Conservation (phyloP, 2,329 filamentous ascomycete species). For the Alternaria longipes region DNA sequence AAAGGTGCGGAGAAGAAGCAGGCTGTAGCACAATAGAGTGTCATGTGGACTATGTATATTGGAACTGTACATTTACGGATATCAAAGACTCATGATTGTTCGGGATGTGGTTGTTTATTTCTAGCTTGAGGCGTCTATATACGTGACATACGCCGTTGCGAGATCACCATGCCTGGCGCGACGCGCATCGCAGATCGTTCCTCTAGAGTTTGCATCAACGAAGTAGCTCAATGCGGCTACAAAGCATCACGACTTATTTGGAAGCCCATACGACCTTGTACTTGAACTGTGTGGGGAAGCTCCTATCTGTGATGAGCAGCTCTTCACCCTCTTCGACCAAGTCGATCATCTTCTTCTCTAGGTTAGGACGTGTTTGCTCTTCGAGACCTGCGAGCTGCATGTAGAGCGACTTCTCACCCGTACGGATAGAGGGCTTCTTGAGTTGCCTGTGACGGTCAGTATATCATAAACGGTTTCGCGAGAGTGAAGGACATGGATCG, state of each 20-base stretch:
- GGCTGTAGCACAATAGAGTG: constrained; percentile 11
- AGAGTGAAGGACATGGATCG: not conserved
- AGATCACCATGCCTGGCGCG: not conserved
- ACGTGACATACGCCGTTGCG: not conserved
- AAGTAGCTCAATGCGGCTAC: not conserved
- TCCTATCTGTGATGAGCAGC: constrained; percentile 91
- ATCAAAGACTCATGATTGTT: not conserved
- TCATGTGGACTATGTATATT: constrained; percentile 16
- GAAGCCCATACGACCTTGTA: constrained; percentile 63
- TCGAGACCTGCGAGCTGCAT: constrained; percentile 88
- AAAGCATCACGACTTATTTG: constrained; percentile 3
- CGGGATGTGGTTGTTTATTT: not conserved
- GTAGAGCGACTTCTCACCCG: constrained; percentile 85
- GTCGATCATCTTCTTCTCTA: constrained; percentile 79
- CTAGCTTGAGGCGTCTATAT: not conserved
- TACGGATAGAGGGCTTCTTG: constrained; percentile 88
- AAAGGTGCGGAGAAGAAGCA: constrained; percentile 10
- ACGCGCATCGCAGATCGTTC: not conserved
- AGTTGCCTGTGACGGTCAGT: constrained; percentile 65
- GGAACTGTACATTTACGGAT: constrained; percentile 14
- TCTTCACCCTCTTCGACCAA: constrained; percentile 84
- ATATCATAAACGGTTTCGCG: not conserved
- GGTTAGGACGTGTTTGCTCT: constrained; percentile 82
- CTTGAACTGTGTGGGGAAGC: constrained; percentile 77
- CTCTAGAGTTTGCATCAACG: not conserved